Evolutionary conservation across 2,329 filamentous ascomycete genomes (phyloP).

Genomic region (Aspergillus ochraceoroseus): DNA sequence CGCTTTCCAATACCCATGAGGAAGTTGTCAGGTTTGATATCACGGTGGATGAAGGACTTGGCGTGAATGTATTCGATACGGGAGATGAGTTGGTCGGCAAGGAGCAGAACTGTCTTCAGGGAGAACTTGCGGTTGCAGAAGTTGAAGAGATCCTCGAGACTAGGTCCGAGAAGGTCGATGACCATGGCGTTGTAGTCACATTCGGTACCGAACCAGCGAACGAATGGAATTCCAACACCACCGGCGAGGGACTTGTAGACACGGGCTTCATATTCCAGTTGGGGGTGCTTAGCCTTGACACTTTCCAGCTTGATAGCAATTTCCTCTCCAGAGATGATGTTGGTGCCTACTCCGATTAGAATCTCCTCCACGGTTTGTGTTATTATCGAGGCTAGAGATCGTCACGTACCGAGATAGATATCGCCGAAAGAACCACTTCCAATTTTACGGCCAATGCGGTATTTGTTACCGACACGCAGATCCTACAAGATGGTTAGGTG

Average conservation of each 20-base stretch:
- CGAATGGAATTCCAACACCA: constrained; percentile 95
- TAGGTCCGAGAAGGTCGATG: constrained; percentile 89
- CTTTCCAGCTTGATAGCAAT: constrained; percentile 99
- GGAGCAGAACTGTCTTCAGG: constrained; percentile 91
- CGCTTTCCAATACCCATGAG: constrained; percentile 99
- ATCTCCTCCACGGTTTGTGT: not conserved
- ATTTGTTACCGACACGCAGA: constrained; percentile 98
- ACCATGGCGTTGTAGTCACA: constrained; percentile 99
- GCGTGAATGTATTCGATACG: constrained; percentile 99
- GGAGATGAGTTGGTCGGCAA: constrained; percentile 97
- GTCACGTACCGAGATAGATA: constrained; percentile 73
- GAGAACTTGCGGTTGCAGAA: constrained; percentile 99
- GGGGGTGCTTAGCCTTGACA: constrained; percentile 98
- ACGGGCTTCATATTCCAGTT: constrained; percentile 96
- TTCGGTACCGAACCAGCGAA: constrained; percentile 98
- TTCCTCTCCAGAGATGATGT: constrained; percentile 99
- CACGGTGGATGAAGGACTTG: constrained; percentile 98
- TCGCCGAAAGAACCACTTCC: constrained; percentile 96
- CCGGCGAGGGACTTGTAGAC: constrained; percentile 84
- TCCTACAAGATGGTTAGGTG: constrained; percentile 58
- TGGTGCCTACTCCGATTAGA: constrained; percentile 67
- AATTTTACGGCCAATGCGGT: constrained; percentile 99
- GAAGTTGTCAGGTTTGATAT: constrained; percentile 99
- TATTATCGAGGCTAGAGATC: too few species aligned
- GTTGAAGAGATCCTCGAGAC: constrained; percentile 98